Base-by-base conservation (phyloP, 1,139 yeast species). In the Spencermartinsiella ligniputridi region DNA sequence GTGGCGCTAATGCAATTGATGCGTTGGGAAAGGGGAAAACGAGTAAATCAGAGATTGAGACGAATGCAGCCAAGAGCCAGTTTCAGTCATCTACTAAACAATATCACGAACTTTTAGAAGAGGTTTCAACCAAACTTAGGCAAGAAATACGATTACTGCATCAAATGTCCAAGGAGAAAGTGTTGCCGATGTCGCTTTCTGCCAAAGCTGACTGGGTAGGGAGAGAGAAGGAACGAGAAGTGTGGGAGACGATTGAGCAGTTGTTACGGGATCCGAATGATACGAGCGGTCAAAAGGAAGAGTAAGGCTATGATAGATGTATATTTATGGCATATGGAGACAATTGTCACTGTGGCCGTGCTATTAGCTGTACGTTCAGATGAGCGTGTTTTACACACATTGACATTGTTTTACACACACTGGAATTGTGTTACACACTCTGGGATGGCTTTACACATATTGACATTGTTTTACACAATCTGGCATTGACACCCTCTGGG, bases 1-100 rank as follows among this genome's bases (percentile, higher is more conserved):
- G 62, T 22, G 74, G 74, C 1, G 64, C 75, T 1, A 60, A 57
- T 20, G 67, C 71, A 1, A 65, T 70, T 2, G 66, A 59, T 33
- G 61, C 71, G 21, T 50, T 72, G 40, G 62, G 63, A 38, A 54
- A 58, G 33, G 74, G 70, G 41, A 70, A 67, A 51, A 60, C 57
- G 39, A 60, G 60, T 36, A 52, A 49, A 32, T 35, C 52, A 46
- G 61, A 53, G 47, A 55, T 52, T 9, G 63, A 60, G 25, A 37
- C 53, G 45, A 58, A 52, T 43, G 55, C 51, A 6, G 62, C 59
- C 33, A 60, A 56, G 41, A 54, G 59, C 29, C 57, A 55, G 24
- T 72, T 71, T 50, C 52, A 60, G 35, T 54, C 53, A 25, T 52
- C 61, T 8, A 51, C 63, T 2, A 47, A 50, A 37, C 52, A 57